Evolutionary conservation across 768 basidiomycete genomes (phyloP), one percentile per base, ranked within the genome.

Genomic region (Pisolithus albus): DNA sequence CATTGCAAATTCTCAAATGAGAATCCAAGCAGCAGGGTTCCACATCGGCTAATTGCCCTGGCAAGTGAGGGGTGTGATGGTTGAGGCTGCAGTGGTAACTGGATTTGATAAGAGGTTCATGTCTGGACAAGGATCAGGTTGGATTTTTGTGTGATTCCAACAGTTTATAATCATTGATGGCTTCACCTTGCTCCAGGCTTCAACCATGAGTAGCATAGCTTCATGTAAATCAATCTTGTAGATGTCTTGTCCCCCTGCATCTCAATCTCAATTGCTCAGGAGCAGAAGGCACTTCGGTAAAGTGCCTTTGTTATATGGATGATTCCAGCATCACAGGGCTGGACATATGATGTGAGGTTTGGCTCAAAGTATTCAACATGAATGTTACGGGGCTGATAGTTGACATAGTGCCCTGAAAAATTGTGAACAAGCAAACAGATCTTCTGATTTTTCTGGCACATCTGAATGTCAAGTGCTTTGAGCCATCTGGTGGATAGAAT

Each of bases 171-270:
- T 23, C 21, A 4, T 23, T 23, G 21, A 23, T 23, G 21, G 21
- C 21, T 23, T 23, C 21, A 23, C 21, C 21, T 23, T 23, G 21
- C 21, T 23, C 21, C 21, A 23, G 21, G 21, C 21, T 23, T 23
- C 21, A 23, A 23, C 21, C 21, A 23, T 23, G 21, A 23, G 46
- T 6, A 54, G 47, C 65, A 74, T 71, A 4, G 59, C 67, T 46
- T 69, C 58, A 19, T 70, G 63, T 18, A 65, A 53, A 50, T 68
- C 58, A 30, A 74, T 66, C 43, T 71, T 64, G 56, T 69, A 73
- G 19, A 72, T 67, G 10, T 71, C 59, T 5, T 21, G 0, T 24
- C 59, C 59, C 7, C 59, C 66, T 13, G 59, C 62, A 26, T 70
- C 66, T 71, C 66, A 30, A 58, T 53, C 16, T 65, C 61, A 50